Evolutionary conservation across 2,329 filamentous ascomycete genomes (phyloP), one percentile per base, ranked within the genome.

Genomic region (Penicillium brevicompactum): DNA sequence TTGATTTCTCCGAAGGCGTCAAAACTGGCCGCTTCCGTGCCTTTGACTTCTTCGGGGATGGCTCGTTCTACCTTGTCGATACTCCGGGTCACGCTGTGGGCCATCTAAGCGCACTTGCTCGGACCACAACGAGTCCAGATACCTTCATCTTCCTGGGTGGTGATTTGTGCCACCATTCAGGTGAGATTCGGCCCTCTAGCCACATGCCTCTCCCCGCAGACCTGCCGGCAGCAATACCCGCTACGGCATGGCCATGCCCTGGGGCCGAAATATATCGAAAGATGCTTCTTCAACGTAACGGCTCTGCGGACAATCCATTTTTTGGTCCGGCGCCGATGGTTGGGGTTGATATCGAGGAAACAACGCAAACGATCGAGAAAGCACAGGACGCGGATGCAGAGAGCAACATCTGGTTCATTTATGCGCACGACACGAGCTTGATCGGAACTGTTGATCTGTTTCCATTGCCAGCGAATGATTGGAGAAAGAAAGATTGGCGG

Each of bases 121-220:
- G 81, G 7, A 78, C 75, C 0, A 62, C 59, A 2, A 38, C 43
- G 2, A 51, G 30, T n/a, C 71, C 71, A 11, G 67, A 72, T 16
- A 63, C 69, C 1, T 83, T 82, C 61, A 74, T 82, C 27, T 74
- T 82, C 59, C 78, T 83, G 70, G 80, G 78, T 27, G 80, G 78
- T 16, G 81, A 83, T 61, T 68, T 74, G 5, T 76, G 71, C 34
- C 79, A 82, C 56, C 75, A 81, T 53, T 69, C 67, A 8, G 76
- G 74, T 18, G 74, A 79, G 57, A 73, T 81, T 18, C 66, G 80
- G n/a, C 80, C 79, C 0, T 77, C 73, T 2, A 56, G 58, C 7
- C 74, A 77, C 43, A 61, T 74, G 4, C 77, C 10, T 18, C 30
- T 53, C 7, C 44, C 50, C 40, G 18, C 11, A 14, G 38, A 37